Conservation (phyloP, 106 monocot species). For the Dendrobium huoshanense region DNA sequence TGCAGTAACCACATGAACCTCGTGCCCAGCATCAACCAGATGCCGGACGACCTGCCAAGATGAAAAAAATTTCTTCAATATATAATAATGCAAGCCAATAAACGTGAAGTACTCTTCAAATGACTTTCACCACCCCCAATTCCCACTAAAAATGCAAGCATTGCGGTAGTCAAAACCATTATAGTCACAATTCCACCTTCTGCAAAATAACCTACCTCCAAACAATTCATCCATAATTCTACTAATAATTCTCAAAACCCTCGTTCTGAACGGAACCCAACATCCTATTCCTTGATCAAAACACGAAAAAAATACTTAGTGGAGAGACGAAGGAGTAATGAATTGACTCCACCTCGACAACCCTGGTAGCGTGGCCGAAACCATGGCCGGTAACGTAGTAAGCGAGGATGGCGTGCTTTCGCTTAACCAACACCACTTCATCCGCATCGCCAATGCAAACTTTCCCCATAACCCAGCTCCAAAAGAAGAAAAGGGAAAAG, state of each 20-base stretch:
- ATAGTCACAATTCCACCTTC: neutral
- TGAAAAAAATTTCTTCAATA: neutral
- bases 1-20: conserved; percentile 74
- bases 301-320: neutral
- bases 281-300: neutral
- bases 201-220: neutral
- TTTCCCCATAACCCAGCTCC: neutral
- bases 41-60: conserved; percentile 57
- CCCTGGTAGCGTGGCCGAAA: conserved; percentile 97
- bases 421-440: neutral
- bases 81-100: neutral
- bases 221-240: neutral
- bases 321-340: neutral
- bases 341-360: conserved; percentile 49
- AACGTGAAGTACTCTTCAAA: neutral
- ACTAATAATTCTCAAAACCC: neutral
- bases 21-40: conserved; percentile 62
- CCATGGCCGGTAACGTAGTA: conserved; percentile 96
- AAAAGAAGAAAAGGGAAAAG: neutral
- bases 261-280: neutral
- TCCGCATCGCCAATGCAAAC: neutral
- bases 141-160: neutral
- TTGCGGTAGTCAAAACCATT: neutral
- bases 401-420: conserved; percentile 40
- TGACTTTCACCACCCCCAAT: neutral